These are phyloP conservation scores for Trichophyton schoenleinii DNA, from an alignment of 2,329 filamentous ascomycete species.

Conservation along the genomic window DNA sequence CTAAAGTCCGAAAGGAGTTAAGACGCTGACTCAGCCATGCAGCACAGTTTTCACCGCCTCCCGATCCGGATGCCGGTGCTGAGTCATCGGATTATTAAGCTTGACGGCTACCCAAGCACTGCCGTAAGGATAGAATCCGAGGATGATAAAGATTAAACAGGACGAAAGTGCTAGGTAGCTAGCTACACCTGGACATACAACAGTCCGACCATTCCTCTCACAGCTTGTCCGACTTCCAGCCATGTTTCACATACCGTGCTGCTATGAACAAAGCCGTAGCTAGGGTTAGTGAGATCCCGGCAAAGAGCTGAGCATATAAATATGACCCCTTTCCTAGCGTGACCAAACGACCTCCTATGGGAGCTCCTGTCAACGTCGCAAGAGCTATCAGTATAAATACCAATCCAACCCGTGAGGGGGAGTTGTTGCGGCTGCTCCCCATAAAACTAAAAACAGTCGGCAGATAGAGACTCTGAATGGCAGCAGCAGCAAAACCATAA, in stretches of 20 bases:
- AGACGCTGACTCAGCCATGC: background rate
- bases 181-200: no score
- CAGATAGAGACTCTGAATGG: slow-evolving; percentile 21
- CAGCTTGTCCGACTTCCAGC: slow-evolving; percentile 7
- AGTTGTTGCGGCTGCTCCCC: slow-evolving; percentile 3
- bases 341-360: slow-evolving; percentile 10
- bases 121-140: background rate
- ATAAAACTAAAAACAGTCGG: slow-evolving; percentile 9
- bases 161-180: background rate
- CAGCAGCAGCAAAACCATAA: slow-evolving; percentile 23
- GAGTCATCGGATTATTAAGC: background rate
- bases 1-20: background rate
- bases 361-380: slow-evolving; percentile 7
- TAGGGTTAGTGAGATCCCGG: slow-evolving; percentile 3
- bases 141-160: background rate
- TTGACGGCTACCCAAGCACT: background rate
- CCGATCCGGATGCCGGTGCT: background rate
- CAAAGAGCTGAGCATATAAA: slow-evolving; percentile 10
- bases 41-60: background rate
- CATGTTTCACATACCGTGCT: slow-evolving; percentile 7
- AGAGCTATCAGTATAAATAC: slow-evolving; percentile 8
- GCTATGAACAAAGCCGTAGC: slow-evolving; percentile 6
- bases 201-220: background rate
- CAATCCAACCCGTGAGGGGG: slow-evolving; percentile 4
- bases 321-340: slow-evolving; percentile 6